Base-by-base conservation (phyloP, 1,139 yeast species). In the Scheffersomyces titani region DNA sequence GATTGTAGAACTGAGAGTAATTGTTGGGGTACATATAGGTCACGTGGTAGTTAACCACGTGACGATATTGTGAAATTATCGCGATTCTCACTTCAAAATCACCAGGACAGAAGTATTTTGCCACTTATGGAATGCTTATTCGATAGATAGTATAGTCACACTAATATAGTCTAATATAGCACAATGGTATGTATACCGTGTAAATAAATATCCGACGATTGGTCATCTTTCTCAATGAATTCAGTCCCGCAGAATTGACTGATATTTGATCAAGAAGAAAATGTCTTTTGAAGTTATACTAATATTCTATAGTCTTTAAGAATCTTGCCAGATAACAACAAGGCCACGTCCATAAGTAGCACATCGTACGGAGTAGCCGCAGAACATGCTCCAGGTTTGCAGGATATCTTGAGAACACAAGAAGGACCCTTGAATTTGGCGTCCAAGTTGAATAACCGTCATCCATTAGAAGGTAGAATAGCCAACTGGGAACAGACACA, bases 401-500 rank as follows among this genome's bases (percentile, higher is more conserved):
- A 81, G 59, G 90, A 87, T 66, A 81, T 82, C 18, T 75, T 87
- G 54, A 82, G 85, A 69, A 75, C 82, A 1, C 82, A 80, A 53
- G 82, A 84, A 61, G 90, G 90, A 3, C 89, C 90, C 7, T 67
- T 83, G 45, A 82, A 80, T 51, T 75, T 90, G 60, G 83, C 92
- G 11, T 83, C 94, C 21, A 84, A 85, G 64, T 76, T 92, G 66
- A 92, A 91, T 70, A 87, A 88, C 66, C 87, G 91, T 70, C 99
- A 94, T 72, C 98, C 98, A 6, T 79, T 94, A 62, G 96, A 94
- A 70, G 67, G 83, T 13, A 84, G 97, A 64, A 74, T 94, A 50
- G 74, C 76, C 56, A 82, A 86, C 65, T 94, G 98, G 98, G 96
- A 92, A 36, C 80, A 81, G 56, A 88, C 90, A 9, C 94, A 91